These are phyloP conservation scores for Sanguinoderma infundibulare DNA, from an alignment of 1,284 basidiomycete genomes.

Conservation along the genomic window DNA sequence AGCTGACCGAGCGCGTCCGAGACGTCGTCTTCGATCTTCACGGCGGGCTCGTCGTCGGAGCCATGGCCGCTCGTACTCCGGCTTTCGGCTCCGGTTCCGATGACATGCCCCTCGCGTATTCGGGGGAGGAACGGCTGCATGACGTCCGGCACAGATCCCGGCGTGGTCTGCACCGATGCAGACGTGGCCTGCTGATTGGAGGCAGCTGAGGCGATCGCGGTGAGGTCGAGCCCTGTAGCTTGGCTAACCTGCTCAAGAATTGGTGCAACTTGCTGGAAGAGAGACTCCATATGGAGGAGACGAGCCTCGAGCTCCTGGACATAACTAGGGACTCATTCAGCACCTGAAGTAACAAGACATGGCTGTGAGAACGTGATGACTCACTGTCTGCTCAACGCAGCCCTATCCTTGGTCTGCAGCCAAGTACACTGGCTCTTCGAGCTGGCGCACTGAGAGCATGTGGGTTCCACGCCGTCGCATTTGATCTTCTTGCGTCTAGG, in stretches of 20 bases:
- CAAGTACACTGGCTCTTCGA: constrained; percentile 80
- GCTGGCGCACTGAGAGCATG: constrained; percentile 77
- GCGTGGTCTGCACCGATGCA: constrained; percentile 22
- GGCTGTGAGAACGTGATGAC: constrained; percentile 36
- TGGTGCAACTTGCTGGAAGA: constrained; percentile 79
- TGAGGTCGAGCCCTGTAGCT: constrained; percentile 42
- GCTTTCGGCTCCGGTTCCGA: constrained; percentile 36
- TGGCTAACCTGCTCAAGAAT: constrained; percentile 72
- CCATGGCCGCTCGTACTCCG: constrained; percentile 37
- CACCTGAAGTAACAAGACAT: neutral
- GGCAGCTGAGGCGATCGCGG: constrained; percentile 34
- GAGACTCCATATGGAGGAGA: constrained; percentile 80
- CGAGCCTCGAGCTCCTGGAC: constrained; percentile 87
- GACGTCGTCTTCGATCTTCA: constrained; percentile 71
- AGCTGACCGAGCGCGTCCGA: constrained; percentile 85
- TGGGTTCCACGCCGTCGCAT: constrained; percentile 83
- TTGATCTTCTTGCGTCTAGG: constrained; percentile 86
- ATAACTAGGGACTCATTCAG: constrained; percentile 54
- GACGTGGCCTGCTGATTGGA: constrained; percentile 29
- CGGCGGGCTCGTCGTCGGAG: constrained; percentile 30
- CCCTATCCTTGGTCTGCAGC: constrained; percentile 86
- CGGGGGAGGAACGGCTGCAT: constrained; percentile 35
- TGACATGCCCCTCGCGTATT: constrained; percentile 31
- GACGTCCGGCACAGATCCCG: constrained; percentile 25
- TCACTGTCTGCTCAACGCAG: constrained; percentile 83